Evolutionary conservation across 768 basidiomycete genomes (phyloP).

Genomic region (Mycena venus): DNA sequence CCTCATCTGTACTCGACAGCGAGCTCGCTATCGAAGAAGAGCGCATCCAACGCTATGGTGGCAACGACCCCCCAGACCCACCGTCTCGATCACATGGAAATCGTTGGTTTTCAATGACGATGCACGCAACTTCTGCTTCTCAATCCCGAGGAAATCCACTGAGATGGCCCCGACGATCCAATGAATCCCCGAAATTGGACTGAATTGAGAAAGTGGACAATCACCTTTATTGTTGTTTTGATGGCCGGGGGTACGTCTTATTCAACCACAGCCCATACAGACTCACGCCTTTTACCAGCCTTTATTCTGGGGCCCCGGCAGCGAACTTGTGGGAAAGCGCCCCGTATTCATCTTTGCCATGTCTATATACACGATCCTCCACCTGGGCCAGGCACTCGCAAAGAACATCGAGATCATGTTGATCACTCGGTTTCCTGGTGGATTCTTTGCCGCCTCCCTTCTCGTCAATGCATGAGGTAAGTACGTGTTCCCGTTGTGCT

Average conservation of each 20-base stretch:
- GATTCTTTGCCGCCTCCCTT: conserved; percentile 74
- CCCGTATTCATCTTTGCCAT: conserved; percentile 66
- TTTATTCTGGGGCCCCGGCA: conserved; percentile 71
- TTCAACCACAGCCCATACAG: too few relatives aligned
- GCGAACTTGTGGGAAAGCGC: conserved; percentile 69
- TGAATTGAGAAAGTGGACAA: neutral
- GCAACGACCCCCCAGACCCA: neutral
- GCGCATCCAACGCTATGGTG: neutral
- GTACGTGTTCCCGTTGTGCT: neutral
- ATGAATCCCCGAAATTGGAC: neutral
- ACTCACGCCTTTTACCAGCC: conserved; percentile 47
- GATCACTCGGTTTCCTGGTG: conserved; percentile 71
- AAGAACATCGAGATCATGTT: conserved; percentile 70
- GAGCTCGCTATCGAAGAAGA: neutral
- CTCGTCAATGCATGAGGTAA: conserved; percentile 67
- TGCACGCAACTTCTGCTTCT: neutral
- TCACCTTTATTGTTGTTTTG: neutral
- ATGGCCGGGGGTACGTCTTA: neutral
- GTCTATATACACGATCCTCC: conserved; percentile 65
- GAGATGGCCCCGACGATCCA: neutral
- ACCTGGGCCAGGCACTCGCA: conserved; percentile 73
- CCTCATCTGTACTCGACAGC: too few relatives aligned
- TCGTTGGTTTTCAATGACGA: neutral
- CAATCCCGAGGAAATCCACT: neutral
- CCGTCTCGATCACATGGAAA: neutral